phyloP scores from a whole-genome alignment of 805 yeast species.

The Candida piceae region DNA sequence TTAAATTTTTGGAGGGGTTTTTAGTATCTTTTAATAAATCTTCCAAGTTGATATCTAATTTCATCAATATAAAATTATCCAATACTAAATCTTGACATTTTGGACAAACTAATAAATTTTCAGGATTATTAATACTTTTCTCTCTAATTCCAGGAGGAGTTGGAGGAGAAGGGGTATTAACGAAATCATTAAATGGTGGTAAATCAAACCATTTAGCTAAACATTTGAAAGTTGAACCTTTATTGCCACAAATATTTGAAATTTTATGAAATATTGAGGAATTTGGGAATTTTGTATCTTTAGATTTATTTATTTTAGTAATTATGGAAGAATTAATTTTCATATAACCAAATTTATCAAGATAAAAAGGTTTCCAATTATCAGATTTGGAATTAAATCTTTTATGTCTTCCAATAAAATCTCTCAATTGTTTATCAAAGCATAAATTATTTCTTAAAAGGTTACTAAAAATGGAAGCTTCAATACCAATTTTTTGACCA shows the following conservation, averaged over 20 bases:
- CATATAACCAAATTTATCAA: conserved; percentile 27
- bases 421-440: conserved; percentile 20
- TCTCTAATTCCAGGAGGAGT: conserved; percentile 28
- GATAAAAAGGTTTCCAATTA: conserved; percentile 26
- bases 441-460: conserved; percentile 25
- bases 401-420: conserved; percentile 22
- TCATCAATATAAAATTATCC: conserved; percentile 27
- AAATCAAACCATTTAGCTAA: conserved; percentile 32
- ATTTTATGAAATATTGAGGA: conserved; percentile 26
- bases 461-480: conserved; percentile 27
- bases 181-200: conserved; percentile 32
- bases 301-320: conserved; percentile 4
- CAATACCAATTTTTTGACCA: conserved; percentile 21
- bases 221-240: conserved; percentile 22
- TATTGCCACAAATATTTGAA: conserved; percentile 22
- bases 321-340: conserved; percentile 8
- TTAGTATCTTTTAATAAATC: conserved; percentile 19
- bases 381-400: conserved; percentile 7
- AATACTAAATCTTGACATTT: conserved; percentile 25
- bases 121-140: conserved; percentile 26
- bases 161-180: conserved; percentile 30
- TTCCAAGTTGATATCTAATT: conserved; percentile 27
- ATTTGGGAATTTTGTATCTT: conserved; percentile 26
- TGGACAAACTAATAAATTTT: conserved; percentile 28
- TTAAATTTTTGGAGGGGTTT: conserved; percentile 10